Evolutionary conservation across 2,329 filamentous ascomycete genomes (phyloP).

Genomic region (Nannizziopsis arthrosporioides): DNA sequence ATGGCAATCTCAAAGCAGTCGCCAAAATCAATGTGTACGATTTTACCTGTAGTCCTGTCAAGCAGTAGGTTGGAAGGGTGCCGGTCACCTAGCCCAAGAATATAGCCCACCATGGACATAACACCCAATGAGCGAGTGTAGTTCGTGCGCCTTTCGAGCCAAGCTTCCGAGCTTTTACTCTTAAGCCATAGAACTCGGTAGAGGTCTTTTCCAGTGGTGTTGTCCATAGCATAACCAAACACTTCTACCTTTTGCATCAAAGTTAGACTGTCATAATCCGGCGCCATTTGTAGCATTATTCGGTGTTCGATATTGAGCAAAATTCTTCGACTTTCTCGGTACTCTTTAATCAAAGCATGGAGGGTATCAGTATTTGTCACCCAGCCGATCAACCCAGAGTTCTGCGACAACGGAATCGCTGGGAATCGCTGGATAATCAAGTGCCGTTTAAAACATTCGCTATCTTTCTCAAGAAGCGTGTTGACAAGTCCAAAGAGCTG

Average conservation of each 20-base stretch:
- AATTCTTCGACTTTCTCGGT: constrained; percentile 93
- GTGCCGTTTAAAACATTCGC: constrained; percentile 93
- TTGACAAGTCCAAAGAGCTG: constrained; percentile 97
- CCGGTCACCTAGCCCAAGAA: constrained; percentile 87
- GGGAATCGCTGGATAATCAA: constrained; percentile 93
- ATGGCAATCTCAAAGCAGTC: constrained; percentile 99
- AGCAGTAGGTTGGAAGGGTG: constrained; percentile 98
- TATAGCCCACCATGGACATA: constrained; percentile 99
- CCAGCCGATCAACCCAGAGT: constrained; percentile 90
- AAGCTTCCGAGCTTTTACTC: constrained; percentile 94
- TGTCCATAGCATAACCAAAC: constrained; percentile 97
- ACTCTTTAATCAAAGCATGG: constrained; percentile 92
- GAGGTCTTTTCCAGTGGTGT: constrained; percentile 95
- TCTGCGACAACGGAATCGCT: constrained; percentile 92
- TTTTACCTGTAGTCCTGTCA: constrained; percentile 88
- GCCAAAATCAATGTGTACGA: constrained; percentile 97
- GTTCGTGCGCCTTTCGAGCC: constrained; percentile 95
- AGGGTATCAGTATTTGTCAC: constrained; percentile 96
- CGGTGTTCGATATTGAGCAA: constrained; percentile 97
- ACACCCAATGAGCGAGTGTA: constrained; percentile 94
- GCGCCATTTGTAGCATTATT: constrained; percentile 99
- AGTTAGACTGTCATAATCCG: constrained; percentile 95
- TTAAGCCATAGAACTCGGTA: constrained; percentile 98
- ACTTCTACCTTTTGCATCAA: constrained; percentile 99
- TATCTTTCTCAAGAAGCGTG: constrained; percentile 83